These are phyloP conservation scores for Fraxinus quadrangulata DNA, from an alignment of 257 asterid species.

Conservation along the genomic window DNA sequence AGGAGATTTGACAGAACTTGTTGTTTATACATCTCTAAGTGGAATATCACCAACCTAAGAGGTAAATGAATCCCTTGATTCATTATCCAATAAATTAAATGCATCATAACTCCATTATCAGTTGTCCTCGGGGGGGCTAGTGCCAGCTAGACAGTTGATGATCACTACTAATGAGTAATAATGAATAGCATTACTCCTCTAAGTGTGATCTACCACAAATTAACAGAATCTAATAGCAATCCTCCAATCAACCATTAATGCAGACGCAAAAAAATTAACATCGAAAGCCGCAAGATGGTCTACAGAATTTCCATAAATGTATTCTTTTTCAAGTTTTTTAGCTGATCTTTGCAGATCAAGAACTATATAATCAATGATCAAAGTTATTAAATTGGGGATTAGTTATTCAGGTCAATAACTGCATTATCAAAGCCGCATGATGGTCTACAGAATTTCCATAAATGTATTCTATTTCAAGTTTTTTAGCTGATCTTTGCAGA, in stretches of 20 bases:
- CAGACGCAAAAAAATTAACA: neutral
- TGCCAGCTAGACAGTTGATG: too few species aligned
- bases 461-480: too few species aligned
- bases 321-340: neutral
- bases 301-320: neutral
- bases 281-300: neutral
- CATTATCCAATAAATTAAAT: too few species aligned
- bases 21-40: neutral
- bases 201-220: neutral
- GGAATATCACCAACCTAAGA: too few species aligned
- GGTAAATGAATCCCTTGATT: too few species aligned
- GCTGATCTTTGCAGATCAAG: slow-evolving; percentile 19
- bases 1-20: neutral
- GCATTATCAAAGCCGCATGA: neutral
- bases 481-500: slow-evolving; percentile 11
- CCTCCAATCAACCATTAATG: slow-evolving; percentile 7
- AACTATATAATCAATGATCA: slow-evolving; percentile 18
- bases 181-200: neutral
- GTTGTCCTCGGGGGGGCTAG: too few species aligned
- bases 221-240: neutral
- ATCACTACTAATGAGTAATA: too few species aligned
- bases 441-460: neutral
- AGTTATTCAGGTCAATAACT: neutral
- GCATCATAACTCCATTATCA: too few species aligned
- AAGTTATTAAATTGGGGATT: slow-evolving; percentile 15